These are phyloP conservation scores for Alternaria longipes DNA, from an alignment of 2,329 filamentous ascomycete genomes.

Conservation along the genomic window DNA sequence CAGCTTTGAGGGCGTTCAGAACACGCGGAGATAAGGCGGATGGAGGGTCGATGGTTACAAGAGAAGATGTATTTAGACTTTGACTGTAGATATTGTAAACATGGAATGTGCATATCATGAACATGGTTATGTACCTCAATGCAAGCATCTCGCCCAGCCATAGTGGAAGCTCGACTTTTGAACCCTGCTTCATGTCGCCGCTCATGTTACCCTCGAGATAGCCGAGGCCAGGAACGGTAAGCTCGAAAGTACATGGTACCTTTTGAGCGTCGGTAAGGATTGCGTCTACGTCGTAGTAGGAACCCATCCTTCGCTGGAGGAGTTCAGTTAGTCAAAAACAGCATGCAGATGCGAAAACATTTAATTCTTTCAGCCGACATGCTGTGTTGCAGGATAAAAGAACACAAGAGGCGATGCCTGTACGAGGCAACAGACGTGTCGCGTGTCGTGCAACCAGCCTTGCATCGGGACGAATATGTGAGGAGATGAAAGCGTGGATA, in stretches of 20 bases:
- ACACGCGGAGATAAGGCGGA: slow-evolving; percentile 79
- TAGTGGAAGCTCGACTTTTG: slow-evolving; percentile 82
- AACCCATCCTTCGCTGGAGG: slow-evolving; percentile 53
- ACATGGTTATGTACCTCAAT: slow-evolving; percentile 60
- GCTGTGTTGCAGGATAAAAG: slow-evolving; percentile 2
- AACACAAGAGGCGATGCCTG: slow-evolving; percentile 6
- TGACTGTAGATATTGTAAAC: slow-evolving; percentile 32
- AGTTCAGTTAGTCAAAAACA: not conserved
- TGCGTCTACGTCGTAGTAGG: slow-evolving; percentile 85
- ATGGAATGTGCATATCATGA: not conserved
- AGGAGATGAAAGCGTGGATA: slow-evolving; percentile 19
- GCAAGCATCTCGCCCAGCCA: slow-evolving; percentile 97
- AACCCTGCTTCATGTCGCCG: slow-evolving; percentile 78
- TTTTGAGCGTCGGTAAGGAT: slow-evolving; percentile 93
- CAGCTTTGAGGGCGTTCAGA: slow-evolving; percentile 88
- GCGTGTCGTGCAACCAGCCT: slow-evolving; percentile 35
- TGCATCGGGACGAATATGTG: slow-evolving; percentile 29
- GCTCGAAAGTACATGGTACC: slow-evolving; percentile 93
- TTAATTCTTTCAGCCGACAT: not conserved
- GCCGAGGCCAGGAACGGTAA: slow-evolving; percentile 85
- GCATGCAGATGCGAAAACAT: not conserved
- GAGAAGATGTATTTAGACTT: slow-evolving; percentile 47
- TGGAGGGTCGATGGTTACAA: slow-evolving; percentile 81
- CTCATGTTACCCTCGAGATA: slow-evolving; percentile 86
- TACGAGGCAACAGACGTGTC: slow-evolving; percentile 30